Evolutionary conservation across 345 rosid species (phyloP), one percentile per base, ranked within the genome.

Genomic region (Lepidium sativum): DNA sequence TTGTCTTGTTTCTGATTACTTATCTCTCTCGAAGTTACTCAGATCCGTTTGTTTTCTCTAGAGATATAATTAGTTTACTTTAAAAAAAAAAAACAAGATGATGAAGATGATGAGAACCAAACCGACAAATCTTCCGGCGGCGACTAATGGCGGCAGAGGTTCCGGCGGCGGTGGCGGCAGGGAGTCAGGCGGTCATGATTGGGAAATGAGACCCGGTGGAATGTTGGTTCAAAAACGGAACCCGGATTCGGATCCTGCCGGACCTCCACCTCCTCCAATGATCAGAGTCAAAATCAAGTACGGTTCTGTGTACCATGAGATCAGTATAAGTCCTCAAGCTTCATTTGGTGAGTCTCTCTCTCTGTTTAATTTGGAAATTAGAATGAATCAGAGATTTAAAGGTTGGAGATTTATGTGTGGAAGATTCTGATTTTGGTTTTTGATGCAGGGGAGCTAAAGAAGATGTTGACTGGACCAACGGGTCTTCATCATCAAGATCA

Each of bases 191-290:
- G 80, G 82, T 14, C 69, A 80, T 15, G 92, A 86, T 16, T 95
- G 89, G 97, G 99, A 95, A 81, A 73, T 91, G 62, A 79, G 99
- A 67, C 99, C 99, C 12, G 97, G 99, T 6, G 99, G 99, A 32
- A 95, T 95, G 99, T 65, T 95, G 65, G 99, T 95, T 8, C 99
- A 95, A 81, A 95, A 88, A 75, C 82, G 99, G 6, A 80, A 64
- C 71, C 86, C 83, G 64, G 91, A 85, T 55, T 81, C 86, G 56
- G 95, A 86, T 72, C 83, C 80, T 61, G 37, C 29, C 69, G 66
- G 90, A 43, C 65, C 75, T 52, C 85, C 86, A 13, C 89, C 95
- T 8, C 90, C 95, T 17, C 96, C 96, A 74, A 81, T 87, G 71
- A 85, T 94, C 67, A 80, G 97, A 76, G 92, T 90, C 56, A 80